Base-by-base conservation (phyloP, 208 protist genomes). In the Trypanosoma cruzi region DNA sequence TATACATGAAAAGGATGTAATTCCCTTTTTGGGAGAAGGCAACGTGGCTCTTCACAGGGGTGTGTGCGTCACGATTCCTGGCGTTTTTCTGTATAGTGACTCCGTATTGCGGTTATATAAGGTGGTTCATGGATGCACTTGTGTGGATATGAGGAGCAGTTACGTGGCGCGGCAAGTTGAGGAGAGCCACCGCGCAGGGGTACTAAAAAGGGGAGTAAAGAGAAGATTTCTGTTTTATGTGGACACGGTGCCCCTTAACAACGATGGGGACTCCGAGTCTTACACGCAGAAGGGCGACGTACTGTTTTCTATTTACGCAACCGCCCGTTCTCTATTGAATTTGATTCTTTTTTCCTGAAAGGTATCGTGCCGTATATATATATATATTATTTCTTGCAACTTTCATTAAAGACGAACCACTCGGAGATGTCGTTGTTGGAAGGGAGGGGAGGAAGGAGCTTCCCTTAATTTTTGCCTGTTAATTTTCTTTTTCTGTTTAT, bases 111-210 rank as follows among this genome's bases (percentile, higher is more conserved):
- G 80, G 53, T 94, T 93, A 54, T 94, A 94, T 76, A 79, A 91
- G 64, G 84, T 79, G 0, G 84, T 96, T 29, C 87, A 92, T 62
- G 83, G 77, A 28, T 91, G 85, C 76, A 85, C 70, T 1, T 68
- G 80, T n/a, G 44, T 93, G 18, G 91, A 96, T 29, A 93, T 94
- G 91, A 84, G 94, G 72, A 90, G 88, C 64, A 93, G 86, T 69
- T 94, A 94, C 65, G 76, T 94, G 20, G 87, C 84, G 20, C 77
- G 87, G 1, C 84, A 90, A 49, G 37, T 96, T 28, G 83, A 94
- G 46, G 84, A 94, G 66, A 87, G 84, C 63, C 81, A 73, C 5
- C 73, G 88, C 46, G 84, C 81, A 1, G 91, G 83, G 7, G 79
- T 96, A 14, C 60, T 96, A 1, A 64, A 52, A 2, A 34, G 77